Base-by-base conservation (phyloP, 345 rosid genomes). In the Pistacia vera region DNA sequence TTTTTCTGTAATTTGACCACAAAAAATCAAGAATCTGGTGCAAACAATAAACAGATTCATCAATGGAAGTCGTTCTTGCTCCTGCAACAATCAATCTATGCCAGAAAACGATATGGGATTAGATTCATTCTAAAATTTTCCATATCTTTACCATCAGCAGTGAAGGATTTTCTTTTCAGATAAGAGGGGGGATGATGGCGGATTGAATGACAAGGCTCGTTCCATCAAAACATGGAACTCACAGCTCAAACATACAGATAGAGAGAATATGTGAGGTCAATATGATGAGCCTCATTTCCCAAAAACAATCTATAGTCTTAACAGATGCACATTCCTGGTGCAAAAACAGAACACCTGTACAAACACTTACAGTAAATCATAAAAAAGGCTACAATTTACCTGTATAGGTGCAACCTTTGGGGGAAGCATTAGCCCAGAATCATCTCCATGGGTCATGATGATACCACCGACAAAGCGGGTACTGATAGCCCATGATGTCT, bases 361-460 rank as follows among this genome's bases (percentile, higher is more conserved):
- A 59, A 44, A 28, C 14, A 9, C 36, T 49, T 46, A 35, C 9
- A 59, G 54, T 48, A 41, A 49, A 61, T 36, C 65, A 61, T 11
- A 2, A 62, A 57, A 57, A 78, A 22, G 18, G 48, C 18, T 12
- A 18, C 30, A 71, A 72, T 54, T 20, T 78, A 90, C 99, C 90
- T 93, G 97, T 81, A 91, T 79, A 44, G 99, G 97, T 78, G 98
- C 98, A 78, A 93, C 62, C 75, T 86, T 89, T 0, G 98, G 98
- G 52, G 98, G 98, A 85, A 93, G 97, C 92, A 90, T 93, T 64
- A 96, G 84, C 35, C 99, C 99, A 66, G 84, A 71, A 85, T 93
- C 99, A 92, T 96, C 99, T 79, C 97, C 99, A 75, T 93, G 98
- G 25, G 95, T 90, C 98, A 95, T 95, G 78, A 96, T 96, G 79